Conservation (phyloP, 441 rosid species). For the Dalechampia spathulata region DNA sequence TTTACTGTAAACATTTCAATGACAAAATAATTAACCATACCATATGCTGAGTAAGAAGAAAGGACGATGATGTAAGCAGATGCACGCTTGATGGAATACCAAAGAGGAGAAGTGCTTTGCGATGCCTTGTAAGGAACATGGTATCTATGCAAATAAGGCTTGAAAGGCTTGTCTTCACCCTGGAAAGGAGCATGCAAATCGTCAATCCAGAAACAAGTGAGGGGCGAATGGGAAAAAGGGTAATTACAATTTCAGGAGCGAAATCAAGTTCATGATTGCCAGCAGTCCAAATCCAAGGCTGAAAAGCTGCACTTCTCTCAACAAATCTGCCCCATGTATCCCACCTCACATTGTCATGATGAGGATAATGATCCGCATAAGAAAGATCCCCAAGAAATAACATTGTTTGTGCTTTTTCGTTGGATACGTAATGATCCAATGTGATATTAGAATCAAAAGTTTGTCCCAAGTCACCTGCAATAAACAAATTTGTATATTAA, state of each 20-base stretch:
- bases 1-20: too few species aligned
- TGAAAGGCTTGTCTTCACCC: slow-evolving; percentile 47
- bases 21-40: too few species aligned
- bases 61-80: slow-evolving; percentile 55
- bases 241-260: slow-evolving; percentile 40
- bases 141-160: slow-evolving; percentile 41
- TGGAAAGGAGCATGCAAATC: slow-evolving; percentile 11
- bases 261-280: slow-evolving; percentile 68
- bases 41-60: slow-evolving; percentile 62
- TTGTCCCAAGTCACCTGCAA: slow-evolving; percentile 61
- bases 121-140: slow-evolving; percentile 42
- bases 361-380: slow-evolving; percentile 45
- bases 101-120: slow-evolving; percentile 44
- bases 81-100: slow-evolving; percentile 61
- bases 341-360: slow-evolving; percentile 51
- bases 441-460: slow-evolving; percentile 53
- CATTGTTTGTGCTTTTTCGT: slow-evolving; percentile 42
- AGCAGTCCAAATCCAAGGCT: slow-evolving; percentile 57
- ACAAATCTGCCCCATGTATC: slow-evolving; percentile 54
- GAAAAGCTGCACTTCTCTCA: slow-evolving; percentile 50
- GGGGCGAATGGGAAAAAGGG: background rate
- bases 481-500: background rate
- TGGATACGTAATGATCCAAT: slow-evolving; percentile 38
- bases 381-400: slow-evolving; percentile 64
- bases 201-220: too few species aligned